These are phyloP conservation scores for Oligophagozyma castellii DNA, from an alignment of 1,139 yeast genomes.

Conservation along the genomic window DNA sequence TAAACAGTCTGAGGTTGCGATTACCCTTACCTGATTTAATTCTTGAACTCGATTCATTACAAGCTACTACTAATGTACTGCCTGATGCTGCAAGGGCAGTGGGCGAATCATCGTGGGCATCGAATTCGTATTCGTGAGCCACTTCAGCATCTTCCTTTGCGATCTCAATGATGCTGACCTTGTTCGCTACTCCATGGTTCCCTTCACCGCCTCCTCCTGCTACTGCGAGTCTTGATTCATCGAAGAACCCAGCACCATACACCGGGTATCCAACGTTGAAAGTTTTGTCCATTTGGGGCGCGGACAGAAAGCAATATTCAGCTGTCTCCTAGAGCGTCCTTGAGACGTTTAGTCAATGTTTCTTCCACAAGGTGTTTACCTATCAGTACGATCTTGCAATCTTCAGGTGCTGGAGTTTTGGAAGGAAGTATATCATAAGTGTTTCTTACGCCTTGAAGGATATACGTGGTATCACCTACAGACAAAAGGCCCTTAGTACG, in stretches of 20 bases:
- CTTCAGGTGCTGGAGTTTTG: slow-evolving; percentile 28
- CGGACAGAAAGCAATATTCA: no score
- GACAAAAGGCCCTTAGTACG: slow-evolving; percentile 63
- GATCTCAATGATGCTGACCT: slow-evolving; percentile 50
- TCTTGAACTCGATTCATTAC: slow-evolving; percentile 51
- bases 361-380: slow-evolving; percentile 46
- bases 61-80: slow-evolving; percentile 49
- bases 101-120: slow-evolving; percentile 69
- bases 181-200: slow-evolving; percentile 77
- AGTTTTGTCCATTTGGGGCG: no score
- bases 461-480: slow-evolving; percentile 34
- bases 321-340: slow-evolving; percentile 5
- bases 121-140: slow-evolving; percentile 24
- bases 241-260: slow-evolving; percentile 59
- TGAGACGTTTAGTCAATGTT: slow-evolving; percentile 17
- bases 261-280: slow-evolving; percentile 65
- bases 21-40: slow-evolving; percentile 46
- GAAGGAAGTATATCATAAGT: slow-evolving; percentile 68
- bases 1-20: slow-evolving; percentile 57
- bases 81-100: slow-evolving; percentile 48
- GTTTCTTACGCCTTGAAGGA: slow-evolving; percentile 89
- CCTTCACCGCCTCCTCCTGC: slow-evolving; percentile 98
- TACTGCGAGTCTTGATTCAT: slow-evolving; percentile 47
- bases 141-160: slow-evolving; percentile 28
- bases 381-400: slow-evolving; percentile 60